Evolutionary conservation across 176 grass and related monocot genomes (phyloP).

Genomic region (Avena atlantica): DNA sequence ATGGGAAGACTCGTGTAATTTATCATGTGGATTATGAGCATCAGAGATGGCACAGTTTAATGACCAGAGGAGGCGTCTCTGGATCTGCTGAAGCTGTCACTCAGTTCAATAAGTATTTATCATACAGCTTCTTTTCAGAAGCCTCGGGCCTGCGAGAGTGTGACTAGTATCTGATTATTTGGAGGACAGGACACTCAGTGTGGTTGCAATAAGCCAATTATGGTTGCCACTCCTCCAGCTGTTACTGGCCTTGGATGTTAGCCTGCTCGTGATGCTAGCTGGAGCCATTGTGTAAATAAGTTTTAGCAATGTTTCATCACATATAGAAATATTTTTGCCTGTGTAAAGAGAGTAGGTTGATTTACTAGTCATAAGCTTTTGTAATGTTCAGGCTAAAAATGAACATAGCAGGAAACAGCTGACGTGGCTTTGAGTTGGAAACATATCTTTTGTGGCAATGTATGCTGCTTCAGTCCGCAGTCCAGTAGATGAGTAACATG

Average conservation of each 20-base stretch:
- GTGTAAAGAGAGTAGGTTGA: constrained; percentile 50
- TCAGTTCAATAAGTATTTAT: constrained; percentile 31
- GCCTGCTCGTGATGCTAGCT: constrained; percentile 31
- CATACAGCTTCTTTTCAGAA: constrained; percentile 28
- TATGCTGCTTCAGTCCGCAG: background rate
- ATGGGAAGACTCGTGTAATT: constrained; percentile 18
- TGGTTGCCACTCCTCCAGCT: background rate
- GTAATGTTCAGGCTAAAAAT: constrained; percentile 31
- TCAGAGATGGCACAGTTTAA: constrained; percentile 23
- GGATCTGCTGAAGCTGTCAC: background rate
- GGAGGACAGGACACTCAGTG: constrained; percentile 2
- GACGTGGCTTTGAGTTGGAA: constrained; percentile 8
- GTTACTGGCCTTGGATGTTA: background rate
- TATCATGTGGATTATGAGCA: constrained; percentile 20
- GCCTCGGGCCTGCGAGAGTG: constrained; percentile 1
- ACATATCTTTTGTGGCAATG: constrained; percentile 19
- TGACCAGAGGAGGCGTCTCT: constrained; percentile 14
- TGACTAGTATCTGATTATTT: background rate
- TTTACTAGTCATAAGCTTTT: constrained; percentile 33
- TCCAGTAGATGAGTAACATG: background rate
- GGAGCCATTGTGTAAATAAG: constrained; percentile 53
- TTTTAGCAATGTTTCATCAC: constrained; percentile 34
- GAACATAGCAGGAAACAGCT: constrained; percentile 32
- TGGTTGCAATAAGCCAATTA: constrained; percentile 8
- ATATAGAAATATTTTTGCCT: constrained; percentile 51